Base-by-base conservation (phyloP, 345 rosid genomes). In the Euphorbia peplus region DNA sequence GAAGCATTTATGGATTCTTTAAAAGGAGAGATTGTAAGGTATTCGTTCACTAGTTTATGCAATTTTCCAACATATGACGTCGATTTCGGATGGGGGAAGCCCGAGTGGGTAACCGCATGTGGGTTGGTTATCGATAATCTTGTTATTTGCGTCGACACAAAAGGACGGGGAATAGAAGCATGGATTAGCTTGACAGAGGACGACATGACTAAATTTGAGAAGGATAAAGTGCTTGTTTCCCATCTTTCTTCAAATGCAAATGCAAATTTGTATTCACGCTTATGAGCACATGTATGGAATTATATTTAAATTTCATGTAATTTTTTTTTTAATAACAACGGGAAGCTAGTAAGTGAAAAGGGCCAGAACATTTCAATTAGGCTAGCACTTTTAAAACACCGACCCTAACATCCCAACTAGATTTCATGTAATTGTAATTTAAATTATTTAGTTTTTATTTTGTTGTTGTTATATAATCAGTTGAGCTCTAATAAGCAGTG, bases 51-150 rank as follows among this genome's bases (percentile, higher is more conserved):
- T 44, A 44, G 50, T 44, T 44, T 44, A 13, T 44, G 50, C 18
- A 15, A 15, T 44, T 44, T 44, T 12, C 50, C 50, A 2, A 2
- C 22, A 2, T 42, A 62, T 8, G 51, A 42, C 1, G 47, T 10
- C 7, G 66, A 62, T 62, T 62, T 62, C 19, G 66, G 66, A 62
- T 62, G 66, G 66, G 52, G 52, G 22, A 62, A 62, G 13, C 32
- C 66, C 4, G 52, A 0, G 4, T 62, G 66, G 66, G 66, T 41
- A 10, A 62, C 51, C 12, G 0, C 2, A 22, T 29, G 32, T 4
- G 16, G 32, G 2, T 4, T 26, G 46, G 11, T 4, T 9, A 26
- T n/a, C 4, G 46, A 19, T n/a, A 62, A 62, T 22, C 7, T 62
- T 62, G 26, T 41, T 21, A 14, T 4, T 12, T 4, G 41, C 11